These are phyloP conservation scores for Wickerhamomyces strasburgensis DNA, from an alignment of 805 yeast species.

Conservation along the genomic window DNA sequence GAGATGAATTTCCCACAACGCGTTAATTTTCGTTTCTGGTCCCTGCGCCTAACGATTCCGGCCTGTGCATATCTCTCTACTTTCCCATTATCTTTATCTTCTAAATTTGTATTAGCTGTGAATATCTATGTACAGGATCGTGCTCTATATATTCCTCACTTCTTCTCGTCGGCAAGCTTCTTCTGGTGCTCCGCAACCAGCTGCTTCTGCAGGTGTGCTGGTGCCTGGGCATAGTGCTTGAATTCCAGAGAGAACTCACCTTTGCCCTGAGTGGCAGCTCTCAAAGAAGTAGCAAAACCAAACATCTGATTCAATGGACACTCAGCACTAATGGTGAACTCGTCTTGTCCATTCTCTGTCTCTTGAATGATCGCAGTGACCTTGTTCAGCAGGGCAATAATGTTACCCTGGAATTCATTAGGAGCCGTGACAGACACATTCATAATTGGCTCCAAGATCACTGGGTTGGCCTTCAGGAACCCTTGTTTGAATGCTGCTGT, in stretches of 20 bases:
- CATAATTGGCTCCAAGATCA: constrained; percentile 95
- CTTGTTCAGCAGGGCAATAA: constrained; percentile 88
- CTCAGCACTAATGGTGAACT: constrained; percentile 88
- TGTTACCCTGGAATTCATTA: constrained; percentile 89
- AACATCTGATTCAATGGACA: constrained; percentile 96
- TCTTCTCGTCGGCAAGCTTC: constrained; percentile 28
- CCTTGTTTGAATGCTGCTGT: constrained; percentile 89
- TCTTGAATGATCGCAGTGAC: constrained; percentile 88
- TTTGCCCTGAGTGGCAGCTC: constrained; percentile 98
- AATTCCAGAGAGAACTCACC: constrained; percentile 97
- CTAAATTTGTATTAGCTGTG: background rate
- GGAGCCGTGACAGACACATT: constrained; percentile 91
- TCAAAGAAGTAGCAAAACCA: constrained; percentile 90
- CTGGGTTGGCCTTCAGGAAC: constrained; percentile 77
- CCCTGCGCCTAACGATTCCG: too few species aligned
- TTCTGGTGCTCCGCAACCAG: constrained; percentile 79
- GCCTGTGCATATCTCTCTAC: background rate
- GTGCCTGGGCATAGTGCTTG: constrained; percentile 84
- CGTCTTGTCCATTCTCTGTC: constrained; percentile 91
- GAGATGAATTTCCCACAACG: too few species aligned
- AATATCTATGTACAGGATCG: too few species aligned
- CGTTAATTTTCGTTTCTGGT: too few species aligned
- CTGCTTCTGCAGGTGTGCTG: constrained; percentile 86
- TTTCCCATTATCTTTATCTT: background rate
- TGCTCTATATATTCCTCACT: constrained; percentile 3